Evolutionary conservation across 2,329 filamentous ascomycete genomes (phyloP).

Genomic region (Chrysoporthe cubensis): DNA sequence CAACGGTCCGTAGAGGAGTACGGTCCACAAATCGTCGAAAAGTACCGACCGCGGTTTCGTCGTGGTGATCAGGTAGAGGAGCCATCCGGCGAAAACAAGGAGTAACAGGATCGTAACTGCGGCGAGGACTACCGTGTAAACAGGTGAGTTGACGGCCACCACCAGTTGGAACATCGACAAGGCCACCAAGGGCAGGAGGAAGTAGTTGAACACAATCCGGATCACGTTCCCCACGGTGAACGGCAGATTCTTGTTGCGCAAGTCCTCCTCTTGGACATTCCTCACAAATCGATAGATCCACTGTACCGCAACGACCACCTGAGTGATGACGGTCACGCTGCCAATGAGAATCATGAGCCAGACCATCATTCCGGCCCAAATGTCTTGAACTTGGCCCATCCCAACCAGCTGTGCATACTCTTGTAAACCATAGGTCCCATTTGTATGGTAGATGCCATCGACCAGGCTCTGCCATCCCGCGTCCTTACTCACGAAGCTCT

Average conservation of each 20-base stretch:
- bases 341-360: conserved; percentile 82
- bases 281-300: conserved; percentile 76
- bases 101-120: conserved; percentile 75
- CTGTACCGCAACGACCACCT: conserved; percentile 75
- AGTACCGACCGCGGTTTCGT: conserved; percentile 84
- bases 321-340: conserved; percentile 68
- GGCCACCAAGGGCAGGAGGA: conserved; percentile 83
- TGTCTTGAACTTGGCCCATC: conserved; percentile 73
- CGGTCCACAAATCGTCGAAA: conserved; percentile 90
- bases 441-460: conserved; percentile 86
- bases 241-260: conserved; percentile 88
- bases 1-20: conserved; percentile 86
- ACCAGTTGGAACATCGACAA: conserved; percentile 92
- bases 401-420: conserved; percentile 80
- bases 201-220: conserved; percentile 89
- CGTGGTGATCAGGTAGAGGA: conserved; percentile 77
- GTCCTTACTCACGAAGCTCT: conserved; percentile 77
- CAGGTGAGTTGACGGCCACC: conserved; percentile 68
- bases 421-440: conserved; percentile 79
- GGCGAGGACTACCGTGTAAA: conserved; percentile 74
- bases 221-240: conserved; percentile 81
- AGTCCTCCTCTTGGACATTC: conserved; percentile 78
- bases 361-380: conserved; percentile 93
- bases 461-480: conserved; percentile 68
- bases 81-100: conserved; percentile 75